Conservation (phyloP, 306 rosid species). For the Begonia loranthoides region DNA sequence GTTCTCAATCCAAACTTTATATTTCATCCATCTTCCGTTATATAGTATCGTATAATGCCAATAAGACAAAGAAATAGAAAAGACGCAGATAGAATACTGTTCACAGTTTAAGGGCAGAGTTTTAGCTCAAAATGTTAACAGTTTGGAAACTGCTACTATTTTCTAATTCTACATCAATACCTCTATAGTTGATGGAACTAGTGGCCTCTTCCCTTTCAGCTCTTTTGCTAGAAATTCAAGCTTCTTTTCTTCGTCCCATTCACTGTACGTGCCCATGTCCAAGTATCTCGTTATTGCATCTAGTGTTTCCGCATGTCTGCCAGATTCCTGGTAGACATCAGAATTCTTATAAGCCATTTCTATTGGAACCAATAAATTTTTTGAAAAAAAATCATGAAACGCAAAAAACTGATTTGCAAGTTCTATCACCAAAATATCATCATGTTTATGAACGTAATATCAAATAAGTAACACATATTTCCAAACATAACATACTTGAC, state of each 20-base stretch:
- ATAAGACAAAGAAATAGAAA: too few relatives aligned
- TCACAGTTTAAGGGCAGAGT: too few relatives aligned
- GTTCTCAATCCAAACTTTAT: too few relatives aligned
- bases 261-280: constrained; percentile 81
- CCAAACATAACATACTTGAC: constrained; percentile 47
- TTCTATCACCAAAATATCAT: background rate
- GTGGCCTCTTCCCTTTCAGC: constrained; percentile 89
- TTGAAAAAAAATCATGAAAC: background rate
- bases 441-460: too few relatives aligned
- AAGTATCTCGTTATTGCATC: constrained; percentile 67
- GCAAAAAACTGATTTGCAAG: background rate
- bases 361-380: constrained; percentile 8
- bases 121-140: too few relatives aligned
- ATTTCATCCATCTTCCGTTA: too few relatives aligned
- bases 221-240: constrained; percentile 68
- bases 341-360: constrained; percentile 8
- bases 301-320: constrained; percentile 81
- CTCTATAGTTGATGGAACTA: constrained; percentile 68
- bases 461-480: too few relatives aligned
- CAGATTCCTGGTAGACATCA: constrained; percentile 56
- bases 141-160: too few relatives aligned
- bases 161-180: constrained; percentile 13
- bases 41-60: too few relatives aligned
- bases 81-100: too few relatives aligned
- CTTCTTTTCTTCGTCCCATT: constrained; percentile 94